A percentile compares a stretch with the other conserved stretches of the same genome.
phyloP scores from a whole-genome alignment of 2,329 filamentous ascomycete species.

The Clathrospora elynae region DNA sequence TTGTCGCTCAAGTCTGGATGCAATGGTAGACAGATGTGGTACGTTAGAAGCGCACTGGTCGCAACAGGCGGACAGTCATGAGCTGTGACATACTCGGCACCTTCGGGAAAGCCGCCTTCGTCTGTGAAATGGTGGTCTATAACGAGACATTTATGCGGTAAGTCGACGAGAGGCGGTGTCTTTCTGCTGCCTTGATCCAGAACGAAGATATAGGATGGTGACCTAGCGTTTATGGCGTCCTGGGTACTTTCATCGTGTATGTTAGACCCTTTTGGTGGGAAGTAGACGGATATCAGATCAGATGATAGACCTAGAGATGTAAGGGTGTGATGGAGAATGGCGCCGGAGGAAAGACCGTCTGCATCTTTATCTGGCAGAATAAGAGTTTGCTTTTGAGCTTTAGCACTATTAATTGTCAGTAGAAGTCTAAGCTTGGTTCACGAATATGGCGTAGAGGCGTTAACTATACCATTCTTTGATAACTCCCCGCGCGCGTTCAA shows the following conservation, averaged over 20 bases:
- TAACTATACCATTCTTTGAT: constrained; percentile 62
- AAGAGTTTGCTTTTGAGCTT: constrained; percentile 57
- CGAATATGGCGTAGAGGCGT: background rate
- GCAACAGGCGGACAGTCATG: constrained; percentile 69
- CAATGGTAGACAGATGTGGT: constrained; percentile 64
- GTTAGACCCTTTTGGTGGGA: constrained; percentile 64
- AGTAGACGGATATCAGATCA: constrained; percentile 61
- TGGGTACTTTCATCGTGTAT: constrained; percentile 63
- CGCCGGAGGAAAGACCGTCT: constrained; percentile 68
- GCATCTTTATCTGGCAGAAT: constrained; percentile 73
- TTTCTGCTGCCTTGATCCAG: constrained; percentile 68
- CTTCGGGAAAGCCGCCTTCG: constrained; percentile 63
- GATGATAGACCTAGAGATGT: constrained; percentile 61
- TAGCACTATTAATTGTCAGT: constrained; percentile 51
- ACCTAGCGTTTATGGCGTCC: constrained; percentile 55
- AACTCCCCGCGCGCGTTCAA: constrained; percentile 61
- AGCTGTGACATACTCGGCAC: constrained; percentile 63
- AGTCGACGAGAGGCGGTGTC: constrained; percentile 59
- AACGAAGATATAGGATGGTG: constrained; percentile 65
- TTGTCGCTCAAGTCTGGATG: constrained; percentile 59
- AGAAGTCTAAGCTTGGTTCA: background rate
- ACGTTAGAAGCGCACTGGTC: constrained; percentile 67
- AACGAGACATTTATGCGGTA: constrained; percentile 59
- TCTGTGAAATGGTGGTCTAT: constrained; percentile 68
- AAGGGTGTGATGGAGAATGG: constrained; percentile 66